phyloP scores from a whole-genome alignment of 805 yeast species.

The Lipomyces oligophaga region DNA sequence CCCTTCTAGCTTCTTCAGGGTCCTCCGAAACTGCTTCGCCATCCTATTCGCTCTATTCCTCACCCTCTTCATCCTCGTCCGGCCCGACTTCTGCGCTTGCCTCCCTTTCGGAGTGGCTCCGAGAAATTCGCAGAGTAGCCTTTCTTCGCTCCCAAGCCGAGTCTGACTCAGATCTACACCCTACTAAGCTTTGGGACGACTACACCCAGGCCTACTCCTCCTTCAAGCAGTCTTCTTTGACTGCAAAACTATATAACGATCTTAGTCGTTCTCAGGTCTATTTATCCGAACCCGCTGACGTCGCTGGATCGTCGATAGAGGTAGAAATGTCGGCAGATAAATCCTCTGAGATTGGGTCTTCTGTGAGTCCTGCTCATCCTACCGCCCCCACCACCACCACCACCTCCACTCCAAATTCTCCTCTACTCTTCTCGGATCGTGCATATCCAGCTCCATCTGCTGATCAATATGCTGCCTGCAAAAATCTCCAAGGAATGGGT shows the following conservation, averaged over 20 bases:
- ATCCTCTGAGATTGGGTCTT: too few relatives aligned
- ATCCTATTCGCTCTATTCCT: too few relatives aligned
- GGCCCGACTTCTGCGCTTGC: slow-evolving; percentile 6
- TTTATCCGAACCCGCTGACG: too few relatives aligned
- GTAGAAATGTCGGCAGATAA: too few relatives aligned
- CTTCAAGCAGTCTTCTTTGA: too few relatives aligned
- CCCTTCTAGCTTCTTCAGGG: slow-evolving; percentile 1
- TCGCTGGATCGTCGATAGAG: too few relatives aligned
- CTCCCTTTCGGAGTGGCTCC: slow-evolving; percentile 16
- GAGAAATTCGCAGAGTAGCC: slow-evolving; percentile 13
- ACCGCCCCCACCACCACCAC: slow-evolving; percentile 1
- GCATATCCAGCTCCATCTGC: neutral
- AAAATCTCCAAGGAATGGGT: slow-evolving; percentile 54
- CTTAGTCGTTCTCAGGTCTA: too few relatives aligned
- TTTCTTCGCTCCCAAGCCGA: slow-evolving; percentile 7
- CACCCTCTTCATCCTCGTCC: neutral
- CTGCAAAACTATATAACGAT: too few relatives aligned
- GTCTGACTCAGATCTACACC: too few relatives aligned
- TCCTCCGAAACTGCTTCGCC: too few relatives aligned
- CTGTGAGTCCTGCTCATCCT: too few relatives aligned
- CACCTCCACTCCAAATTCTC: slow-evolving; percentile 8
- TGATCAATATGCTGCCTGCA: neutral
- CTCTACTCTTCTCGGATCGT: slow-evolving; percentile 35
- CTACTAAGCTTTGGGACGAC: slow-evolving; percentile 24
- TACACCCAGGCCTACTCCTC: too few relatives aligned